These are phyloP conservation scores for Phlyctochytrium arcticum DNA, from an alignment of 192 early-diverging fungal genomes.

Conservation along the genomic window DNA sequence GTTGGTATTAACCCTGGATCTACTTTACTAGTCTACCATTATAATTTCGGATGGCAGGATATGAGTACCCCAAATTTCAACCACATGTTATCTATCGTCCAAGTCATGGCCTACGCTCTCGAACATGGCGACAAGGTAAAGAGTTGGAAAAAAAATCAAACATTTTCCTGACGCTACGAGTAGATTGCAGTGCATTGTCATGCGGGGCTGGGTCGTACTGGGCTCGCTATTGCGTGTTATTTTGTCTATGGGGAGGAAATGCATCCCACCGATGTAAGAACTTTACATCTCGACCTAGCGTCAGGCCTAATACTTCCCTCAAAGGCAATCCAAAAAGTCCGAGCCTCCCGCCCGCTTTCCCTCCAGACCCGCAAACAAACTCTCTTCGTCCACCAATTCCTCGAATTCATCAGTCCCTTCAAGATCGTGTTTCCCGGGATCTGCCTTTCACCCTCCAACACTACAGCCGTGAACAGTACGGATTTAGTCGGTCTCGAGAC, in stretches of 20 bases:
- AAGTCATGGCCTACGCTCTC: conserved; percentile 43
- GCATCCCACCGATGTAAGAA: conserved; percentile 23
- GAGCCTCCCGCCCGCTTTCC: conserved; percentile 31
- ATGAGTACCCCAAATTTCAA: conserved; percentile 37
- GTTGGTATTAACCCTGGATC: too few species aligned
- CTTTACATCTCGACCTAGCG: not conserved
- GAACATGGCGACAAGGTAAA: conserved; percentile 26
- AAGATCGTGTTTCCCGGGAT: conserved; percentile 29
- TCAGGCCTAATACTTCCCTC: not conserved
- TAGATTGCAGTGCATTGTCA: conserved; percentile 51
- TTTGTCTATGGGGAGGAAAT: conserved; percentile 34
- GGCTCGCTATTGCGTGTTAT: conserved; percentile 48
- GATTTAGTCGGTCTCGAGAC: conserved; percentile 15
- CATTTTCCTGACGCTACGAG: not conserved
- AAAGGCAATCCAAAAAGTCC: conserved; percentile 30
- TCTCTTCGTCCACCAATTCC: conserved; percentile 35
- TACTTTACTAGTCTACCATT: conserved; percentile 30
- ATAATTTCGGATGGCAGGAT: conserved; percentile 44
- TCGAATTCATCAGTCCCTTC: conserved; percentile 28
- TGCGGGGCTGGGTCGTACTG: conserved; percentile 46
- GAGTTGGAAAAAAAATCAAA: not conserved
- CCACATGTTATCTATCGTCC: conserved; percentile 39
- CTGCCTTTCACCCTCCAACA: conserved; percentile 2
- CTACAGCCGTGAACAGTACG: conserved; percentile 9
- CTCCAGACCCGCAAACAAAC: conserved; percentile 43